Evolutionary conservation across 2,329 filamentous ascomycete genomes (phyloP).

Genomic region (Mycogone perniciosa): DNA sequence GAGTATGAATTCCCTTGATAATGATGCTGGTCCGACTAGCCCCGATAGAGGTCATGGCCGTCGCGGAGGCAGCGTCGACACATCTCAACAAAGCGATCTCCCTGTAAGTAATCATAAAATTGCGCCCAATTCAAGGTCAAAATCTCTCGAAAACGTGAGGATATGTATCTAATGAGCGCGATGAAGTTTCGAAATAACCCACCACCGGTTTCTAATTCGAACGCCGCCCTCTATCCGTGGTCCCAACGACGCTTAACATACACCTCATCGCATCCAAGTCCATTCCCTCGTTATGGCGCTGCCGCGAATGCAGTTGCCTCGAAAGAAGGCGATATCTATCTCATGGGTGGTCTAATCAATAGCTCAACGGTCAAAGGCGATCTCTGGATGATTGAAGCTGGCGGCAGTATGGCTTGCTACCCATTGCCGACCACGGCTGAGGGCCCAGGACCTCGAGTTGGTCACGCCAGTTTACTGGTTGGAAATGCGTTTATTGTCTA

Average conservation of each 20-base stretch:
- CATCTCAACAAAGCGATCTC: constrained; percentile 34
- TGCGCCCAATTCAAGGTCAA: background rate
- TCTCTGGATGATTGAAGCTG: constrained; percentile 94
- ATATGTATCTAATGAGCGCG: background rate
- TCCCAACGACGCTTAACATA: constrained; percentile 85
- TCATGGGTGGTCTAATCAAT: constrained; percentile 95
- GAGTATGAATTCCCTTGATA: constrained; percentile 67
- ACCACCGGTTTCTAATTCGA: constrained; percentile 49
- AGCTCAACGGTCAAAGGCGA: constrained; percentile 95
- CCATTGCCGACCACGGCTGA: constrained; percentile 88
- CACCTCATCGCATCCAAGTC: constrained; percentile 71
- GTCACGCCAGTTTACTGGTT: constrained; percentile 87
- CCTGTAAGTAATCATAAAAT: constrained; percentile 32
- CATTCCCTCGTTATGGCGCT: constrained; percentile 94
- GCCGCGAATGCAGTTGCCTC: constrained; percentile 89
- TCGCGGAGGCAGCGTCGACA: constrained; percentile 45
- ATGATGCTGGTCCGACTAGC: constrained; percentile 50
- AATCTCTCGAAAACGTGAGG: too few relatives aligned
- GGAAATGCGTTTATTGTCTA: constrained; percentile 99
- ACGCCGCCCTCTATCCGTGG: constrained; percentile 89
- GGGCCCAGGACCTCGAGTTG: constrained; percentile 89
- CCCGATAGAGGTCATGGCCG: constrained; percentile 58
- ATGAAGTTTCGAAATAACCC: constrained; percentile 22
- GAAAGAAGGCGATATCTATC: constrained; percentile 94
- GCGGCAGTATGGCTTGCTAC: constrained; percentile 80